Base-by-base conservation (phyloP, 495 filamentous ascomycete genomes). In the Xylaria venustula region DNA sequence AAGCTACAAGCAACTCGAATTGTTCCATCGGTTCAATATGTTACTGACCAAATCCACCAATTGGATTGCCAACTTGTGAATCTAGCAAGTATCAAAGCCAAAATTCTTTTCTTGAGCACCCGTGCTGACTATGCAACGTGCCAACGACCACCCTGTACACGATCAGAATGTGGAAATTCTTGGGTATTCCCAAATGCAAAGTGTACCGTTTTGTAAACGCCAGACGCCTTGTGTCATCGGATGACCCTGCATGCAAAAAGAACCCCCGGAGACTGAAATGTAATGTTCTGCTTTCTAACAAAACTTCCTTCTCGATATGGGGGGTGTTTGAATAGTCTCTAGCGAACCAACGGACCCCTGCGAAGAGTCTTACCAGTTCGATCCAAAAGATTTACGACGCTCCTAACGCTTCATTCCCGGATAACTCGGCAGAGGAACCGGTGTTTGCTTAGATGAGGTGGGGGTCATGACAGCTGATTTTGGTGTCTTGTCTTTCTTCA, bases 341-440 rank as follows among this genome's bases (percentile, higher is more conserved):
- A n/a, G n/a, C n/a, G n/a, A n/a, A n/a, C n/a, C n/a, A n/a, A n/a
- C n/a, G n/a, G n/a, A n/a, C n/a, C n/a, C n/a, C n/a, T n/a, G n/a
- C n/a, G n/a, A n/a, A n/a, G n/a, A n/a, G n/a, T n/a, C n/a, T n/a
- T n/a, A n/a, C n/a, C n/a, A n/a, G n/a, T n/a, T n/a, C n/a, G n/a
- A n/a, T n/a, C n/a, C n/a, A n/a, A n/a, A n/a, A n/a, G n/a, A n/a
- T n/a, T n/a, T n/a, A n/a, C n/a, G n/a, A n/a, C n/a, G 17, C 7
- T 34, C 9, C 64, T 20, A 69, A 57, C 52, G 66, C 59, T 62
- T 78, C 67, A 73, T 77, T 47, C 65, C 60, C 41, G 71, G 71
- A 62, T 73, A 19, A 8, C 55, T 37, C 0, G 77, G 77, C 20
- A 73, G 66, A 1, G 69, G 62, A 7, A 80, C 56, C 0, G 77